These are phyloP conservation scores for Penicillium glabrum DNA, from an alignment of 2,329 filamentous ascomycete species.

Conservation along the genomic window DNA sequence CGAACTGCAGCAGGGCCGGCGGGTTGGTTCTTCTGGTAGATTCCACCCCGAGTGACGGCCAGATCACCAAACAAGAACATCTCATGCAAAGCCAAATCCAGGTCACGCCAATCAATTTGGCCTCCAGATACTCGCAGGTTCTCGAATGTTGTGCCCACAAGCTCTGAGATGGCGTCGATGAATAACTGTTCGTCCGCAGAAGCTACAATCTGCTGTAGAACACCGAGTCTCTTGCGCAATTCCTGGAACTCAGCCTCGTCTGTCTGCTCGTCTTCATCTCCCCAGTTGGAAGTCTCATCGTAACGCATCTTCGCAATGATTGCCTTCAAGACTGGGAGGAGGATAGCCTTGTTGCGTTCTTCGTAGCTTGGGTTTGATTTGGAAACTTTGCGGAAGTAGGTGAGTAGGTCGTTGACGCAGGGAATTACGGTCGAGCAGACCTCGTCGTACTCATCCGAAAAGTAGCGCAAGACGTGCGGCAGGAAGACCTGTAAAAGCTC, in stretches of 20 bases:
- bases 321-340: slow-evolving; percentile 84
- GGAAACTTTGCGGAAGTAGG: slow-evolving; percentile 80
- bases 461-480: slow-evolving; percentile 86
- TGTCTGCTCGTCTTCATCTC: slow-evolving; percentile 88
- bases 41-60: slow-evolving; percentile 80
- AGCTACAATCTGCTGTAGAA: slow-evolving; percentile 88
- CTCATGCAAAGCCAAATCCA: slow-evolving; percentile 90
- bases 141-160: slow-evolving; percentile 85
- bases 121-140: slow-evolving; percentile 71
- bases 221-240: slow-evolving; percentile 82
- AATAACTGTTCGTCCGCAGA: slow-evolving; percentile 85
- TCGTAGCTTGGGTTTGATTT: slow-evolving; percentile 64
- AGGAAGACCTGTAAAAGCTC: slow-evolving; percentile 77
- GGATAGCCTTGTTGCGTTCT: slow-evolving; percentile 73
- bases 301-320: slow-evolving; percentile 97
- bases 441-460: slow-evolving; percentile 97
- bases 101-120: slow-evolving; percentile 87
- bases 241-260: slow-evolving; percentile 98
- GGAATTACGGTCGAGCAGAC: slow-evolving; percentile 95
- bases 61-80: slow-evolving; percentile 96
- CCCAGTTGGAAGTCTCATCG: slow-evolving; percentile 92
- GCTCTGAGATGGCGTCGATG: slow-evolving; percentile 79
- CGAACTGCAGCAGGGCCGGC: slow-evolving; percentile 76
- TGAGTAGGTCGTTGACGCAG: slow-evolving; percentile 86
- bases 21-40: slow-evolving; percentile 83